Conservation (phyloP, 176 grass and related monocot genomes). For the Oryza meyeriana region DNA sequence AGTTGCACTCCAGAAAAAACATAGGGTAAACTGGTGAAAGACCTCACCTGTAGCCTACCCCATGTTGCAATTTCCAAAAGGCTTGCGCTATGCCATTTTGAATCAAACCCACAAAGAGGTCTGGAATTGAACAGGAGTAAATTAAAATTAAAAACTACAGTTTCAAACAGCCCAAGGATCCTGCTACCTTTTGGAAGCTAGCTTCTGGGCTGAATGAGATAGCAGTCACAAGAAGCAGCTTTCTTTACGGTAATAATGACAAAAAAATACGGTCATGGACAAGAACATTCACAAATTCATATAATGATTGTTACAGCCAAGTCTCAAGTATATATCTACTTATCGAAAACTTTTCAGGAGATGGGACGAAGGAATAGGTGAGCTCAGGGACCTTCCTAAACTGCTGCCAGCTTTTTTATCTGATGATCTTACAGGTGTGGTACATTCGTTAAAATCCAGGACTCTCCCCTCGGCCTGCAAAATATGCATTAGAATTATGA, state of each 20-base stretch:
- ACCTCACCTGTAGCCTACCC: no score
- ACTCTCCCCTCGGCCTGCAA: slow-evolving; percentile 63
- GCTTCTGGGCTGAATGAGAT: slow-evolving; percentile 30
- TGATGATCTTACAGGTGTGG: slow-evolving; percentile 52
- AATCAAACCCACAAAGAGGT: no score
- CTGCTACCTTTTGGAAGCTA: slow-evolving; percentile 20
- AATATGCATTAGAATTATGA: slow-evolving; percentile 15
- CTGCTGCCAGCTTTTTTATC: slow-evolving; percentile 30
- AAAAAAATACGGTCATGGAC: background rate
- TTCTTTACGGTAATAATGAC: background rate
- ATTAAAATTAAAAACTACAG: slow-evolving; percentile 8
- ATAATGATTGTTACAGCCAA: slow-evolving; percentile 25
- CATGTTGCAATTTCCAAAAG: background rate
- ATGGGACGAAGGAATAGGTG: slow-evolving; percentile 55
- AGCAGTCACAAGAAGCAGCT: background rate
- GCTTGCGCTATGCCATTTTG: no score
- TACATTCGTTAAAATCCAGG: slow-evolving; percentile 80
- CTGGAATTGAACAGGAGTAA: background rate
- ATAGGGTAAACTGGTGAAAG: no score
- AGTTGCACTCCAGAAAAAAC: no score
- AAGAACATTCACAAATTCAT: background rate
- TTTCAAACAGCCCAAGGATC: slow-evolving; percentile 28
- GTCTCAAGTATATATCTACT: slow-evolving; percentile 21
- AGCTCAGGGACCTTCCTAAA: slow-evolving; percentile 40
- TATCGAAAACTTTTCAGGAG: slow-evolving; percentile 63